phyloP scores from a whole-genome alignment of 352 stramenopile species.

The Globisporangium cystogenes region DNA sequence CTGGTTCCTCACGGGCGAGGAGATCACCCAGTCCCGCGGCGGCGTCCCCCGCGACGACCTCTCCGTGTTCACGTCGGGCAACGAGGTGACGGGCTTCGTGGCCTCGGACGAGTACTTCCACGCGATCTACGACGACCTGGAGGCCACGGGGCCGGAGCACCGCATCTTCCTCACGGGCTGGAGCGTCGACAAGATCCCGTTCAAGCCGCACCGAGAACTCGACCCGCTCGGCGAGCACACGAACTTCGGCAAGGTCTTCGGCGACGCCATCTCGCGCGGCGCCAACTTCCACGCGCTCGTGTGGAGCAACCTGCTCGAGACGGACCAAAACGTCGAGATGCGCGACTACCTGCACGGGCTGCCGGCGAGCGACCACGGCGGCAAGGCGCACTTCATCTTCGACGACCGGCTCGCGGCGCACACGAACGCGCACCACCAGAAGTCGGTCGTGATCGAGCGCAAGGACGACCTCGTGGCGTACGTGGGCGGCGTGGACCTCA shows the following conservation, averaged over 20 bases:
- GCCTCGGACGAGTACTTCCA: conserved; percentile 44
- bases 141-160: conserved; percentile 21
- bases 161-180: conserved; percentile 49
- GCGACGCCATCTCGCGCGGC: conserved; percentile 20
- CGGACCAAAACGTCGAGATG: conserved; percentile 42
- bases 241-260: conserved; percentile 27
- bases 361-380: conserved; percentile 8
- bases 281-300: conserved; percentile 47
- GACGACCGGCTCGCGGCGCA: conserved; percentile 32
- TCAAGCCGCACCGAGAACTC: conserved; percentile 26
- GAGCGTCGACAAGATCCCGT: conserved; percentile 48
- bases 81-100: conserved; percentile 36
- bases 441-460: conserved; percentile 22
- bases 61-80: conserved; percentile 32
- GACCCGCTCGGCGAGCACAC: conserved; percentile 15
- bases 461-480: conserved; percentile 23
- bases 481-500: conserved; percentile 47
- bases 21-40: conserved; percentile 38
- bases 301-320: conserved; percentile 61
- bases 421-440: conserved; percentile 42
- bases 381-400: conserved; percentile 38
- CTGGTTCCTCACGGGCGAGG: conserved; percentile 59
- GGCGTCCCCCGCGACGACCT: conserved; percentile 38
- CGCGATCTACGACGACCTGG: conserved; percentile 38
- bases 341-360: conserved; percentile 42